These are phyloP conservation scores for Plasmodium fragile DNA, from an alignment of 169 alveolate species.

Conservation along the genomic window DNA sequence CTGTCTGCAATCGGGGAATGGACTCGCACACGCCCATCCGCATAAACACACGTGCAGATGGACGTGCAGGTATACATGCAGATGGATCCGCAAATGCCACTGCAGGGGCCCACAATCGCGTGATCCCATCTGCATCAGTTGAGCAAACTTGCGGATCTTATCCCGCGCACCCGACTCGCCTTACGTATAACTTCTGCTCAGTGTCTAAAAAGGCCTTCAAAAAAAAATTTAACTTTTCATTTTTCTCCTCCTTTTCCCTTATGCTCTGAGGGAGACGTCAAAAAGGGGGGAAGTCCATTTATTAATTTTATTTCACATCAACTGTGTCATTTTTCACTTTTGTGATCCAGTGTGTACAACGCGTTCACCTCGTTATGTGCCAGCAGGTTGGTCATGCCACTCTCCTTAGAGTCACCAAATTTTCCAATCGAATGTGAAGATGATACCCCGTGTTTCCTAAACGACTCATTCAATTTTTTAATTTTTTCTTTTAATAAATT, in stretches of 20 bases:
- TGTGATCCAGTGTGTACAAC: background rate
- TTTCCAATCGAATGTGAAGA: background rate
- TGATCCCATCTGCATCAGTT: background rate
- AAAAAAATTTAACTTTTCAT: conserved; percentile 39
- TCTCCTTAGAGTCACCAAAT: background rate
- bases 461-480: conserved; percentile 25
- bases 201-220: conserved; percentile 62
- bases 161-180: background rate
- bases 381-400: background rate
- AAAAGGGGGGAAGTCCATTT: background rate
- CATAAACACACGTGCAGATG: background rate
- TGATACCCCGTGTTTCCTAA: background rate
- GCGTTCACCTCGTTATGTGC: conserved; percentile 10
- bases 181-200: conserved; percentile 65
- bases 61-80: background rate
- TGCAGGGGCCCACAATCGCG: background rate
- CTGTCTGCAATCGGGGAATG: conserved; percentile 17
- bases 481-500: conserved; percentile 61
- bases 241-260: conserved; percentile 9
- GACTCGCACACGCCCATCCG: background rate
- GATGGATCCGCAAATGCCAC: background rate
- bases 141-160: background rate
- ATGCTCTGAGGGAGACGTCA: conserved; percentile 3
- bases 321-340: background rate
- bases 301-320: background rate